A percentile compares a stretch with the other conserved stretches of the same genome.
Evolutionary conservation across 139 green algal species (phyloP).

Genomic region (Auxenochlorella pyrenoidosa): DNA sequence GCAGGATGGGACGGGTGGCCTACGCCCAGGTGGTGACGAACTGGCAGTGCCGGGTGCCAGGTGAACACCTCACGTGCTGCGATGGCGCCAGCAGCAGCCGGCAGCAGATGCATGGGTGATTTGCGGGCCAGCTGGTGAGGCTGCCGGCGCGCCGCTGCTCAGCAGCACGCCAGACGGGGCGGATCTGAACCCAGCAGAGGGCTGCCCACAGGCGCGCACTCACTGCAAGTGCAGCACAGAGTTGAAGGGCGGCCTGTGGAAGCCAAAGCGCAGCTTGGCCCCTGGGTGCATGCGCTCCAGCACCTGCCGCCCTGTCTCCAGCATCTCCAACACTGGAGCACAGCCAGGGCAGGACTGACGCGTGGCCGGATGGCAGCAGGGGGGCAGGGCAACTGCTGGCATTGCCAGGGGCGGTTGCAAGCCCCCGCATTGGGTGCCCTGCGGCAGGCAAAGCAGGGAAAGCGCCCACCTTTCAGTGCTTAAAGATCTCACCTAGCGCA

Average conservation of each 20-base stretch:
- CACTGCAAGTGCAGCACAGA: slow-evolving; percentile 63
- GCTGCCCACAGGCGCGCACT: not conserved
- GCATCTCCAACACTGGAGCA: not conserved
- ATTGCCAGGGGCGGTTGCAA: not conserved
- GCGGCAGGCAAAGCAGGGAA: not conserved
- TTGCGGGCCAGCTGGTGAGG: too few relatives aligned
- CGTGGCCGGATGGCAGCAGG: not conserved
- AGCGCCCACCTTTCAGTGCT: too few relatives aligned
- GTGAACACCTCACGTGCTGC: too few relatives aligned
- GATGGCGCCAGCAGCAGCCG: not conserved
- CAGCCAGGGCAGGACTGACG: not conserved
- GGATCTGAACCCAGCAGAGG: too few relatives aligned
- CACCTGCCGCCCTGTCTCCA: not conserved
- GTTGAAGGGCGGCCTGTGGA: slow-evolving; percentile 59
- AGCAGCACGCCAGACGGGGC: too few relatives aligned
- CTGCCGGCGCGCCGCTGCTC: too few relatives aligned
- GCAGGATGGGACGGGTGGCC: not conserved
- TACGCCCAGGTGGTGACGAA: too few relatives aligned
- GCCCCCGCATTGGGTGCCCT: not conserved
- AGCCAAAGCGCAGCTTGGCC: slow-evolving; percentile 51
- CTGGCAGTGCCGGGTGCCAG: too few relatives aligned
- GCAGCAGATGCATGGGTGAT: not conserved
- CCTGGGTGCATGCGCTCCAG: slow-evolving; percentile 22
- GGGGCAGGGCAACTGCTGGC: not conserved
- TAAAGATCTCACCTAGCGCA: slow-evolving; percentile 20